phyloP scores from a whole-genome alignment of 768 basidiomycete species.

The Suillus plorans region DNA sequence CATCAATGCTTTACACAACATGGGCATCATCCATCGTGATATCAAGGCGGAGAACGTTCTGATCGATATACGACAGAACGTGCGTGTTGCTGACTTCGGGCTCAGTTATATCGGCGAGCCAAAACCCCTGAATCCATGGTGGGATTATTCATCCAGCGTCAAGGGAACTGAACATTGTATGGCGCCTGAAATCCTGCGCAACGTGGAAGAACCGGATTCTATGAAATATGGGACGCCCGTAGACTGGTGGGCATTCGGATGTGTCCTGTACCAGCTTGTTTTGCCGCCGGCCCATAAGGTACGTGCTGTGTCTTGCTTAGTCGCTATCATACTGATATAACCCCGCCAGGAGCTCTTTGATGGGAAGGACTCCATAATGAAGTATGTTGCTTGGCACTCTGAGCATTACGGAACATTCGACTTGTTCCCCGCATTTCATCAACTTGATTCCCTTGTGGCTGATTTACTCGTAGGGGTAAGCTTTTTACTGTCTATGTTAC shows the following conservation, averaged over 20 bases:
- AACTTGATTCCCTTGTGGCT: constrained; percentile 21
- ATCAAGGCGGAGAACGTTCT: constrained; percentile 72
- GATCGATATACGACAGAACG: constrained; percentile 41
- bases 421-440: constrained; percentile 24
- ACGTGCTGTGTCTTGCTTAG: not conserved
- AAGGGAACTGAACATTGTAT: constrained; percentile 38
- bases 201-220: constrained; percentile 11
- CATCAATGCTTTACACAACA: constrained; percentile 46
- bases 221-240: constrained; percentile 31
- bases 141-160: constrained; percentile 24
- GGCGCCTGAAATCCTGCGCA: constrained; percentile 42
- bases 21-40: constrained; percentile 68
- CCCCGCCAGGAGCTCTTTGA: constrained; percentile 33
- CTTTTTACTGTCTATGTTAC: not conserved
- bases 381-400: constrained; percentile 21
- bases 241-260: constrained; percentile 46
- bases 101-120: constrained; percentile 25
- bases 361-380: constrained; percentile 19
- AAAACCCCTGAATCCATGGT: constrained; percentile 12
- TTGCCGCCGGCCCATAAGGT: constrained; percentile 25
- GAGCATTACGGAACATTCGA: constrained; percentile 4
- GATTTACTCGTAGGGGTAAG: constrained; percentile 34
- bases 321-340: not conserved
- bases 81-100: constrained; percentile 44
- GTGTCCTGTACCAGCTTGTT: constrained; percentile 39